A percentile compares a stretch with the other conserved stretches of the same genome.
Evolutionary conservation across 257 asterid species (phyloP).

Genomic region (Solanum infundibuliforme): DNA sequence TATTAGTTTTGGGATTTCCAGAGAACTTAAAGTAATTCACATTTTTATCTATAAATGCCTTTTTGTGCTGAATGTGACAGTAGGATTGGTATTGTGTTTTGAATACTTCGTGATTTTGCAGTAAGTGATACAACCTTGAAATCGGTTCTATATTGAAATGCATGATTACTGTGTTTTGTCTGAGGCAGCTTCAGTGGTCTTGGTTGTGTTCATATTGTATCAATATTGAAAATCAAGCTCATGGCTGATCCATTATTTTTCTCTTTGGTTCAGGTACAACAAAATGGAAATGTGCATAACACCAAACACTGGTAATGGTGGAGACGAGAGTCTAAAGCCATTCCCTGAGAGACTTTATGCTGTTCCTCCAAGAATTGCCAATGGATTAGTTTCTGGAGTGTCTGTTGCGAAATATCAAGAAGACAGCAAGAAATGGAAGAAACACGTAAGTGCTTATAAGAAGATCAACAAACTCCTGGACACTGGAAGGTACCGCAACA

Average conservation of each 20-base stretch:
- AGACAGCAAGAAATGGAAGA: constrained; percentile 79
- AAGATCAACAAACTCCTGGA: constrained; percentile 69
- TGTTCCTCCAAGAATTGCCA: constrained; percentile 78
- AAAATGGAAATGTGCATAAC: constrained; percentile 83
- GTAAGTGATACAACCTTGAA: neutral
- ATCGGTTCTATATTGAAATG: neutral
- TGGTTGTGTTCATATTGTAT: neutral
- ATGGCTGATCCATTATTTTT: neutral
- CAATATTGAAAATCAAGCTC: neutral
- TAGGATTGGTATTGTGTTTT: neutral
- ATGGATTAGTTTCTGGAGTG: constrained; percentile 68
- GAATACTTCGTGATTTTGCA: neutral
- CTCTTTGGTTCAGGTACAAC: constrained; percentile 56
- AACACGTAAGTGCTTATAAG: constrained; percentile 71
- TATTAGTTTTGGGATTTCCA: neutral
- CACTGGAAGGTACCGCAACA: constrained; percentile 90
- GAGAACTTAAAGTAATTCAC: neutral
- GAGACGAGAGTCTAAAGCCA: constrained; percentile 40
- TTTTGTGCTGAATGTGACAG: neutral
- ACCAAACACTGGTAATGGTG: constrained; percentile 24
- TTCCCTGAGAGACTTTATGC: constrained; percentile 83
- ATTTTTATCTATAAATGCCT: neutral
- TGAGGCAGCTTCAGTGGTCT: neutral
- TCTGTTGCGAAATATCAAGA: constrained; percentile 51
- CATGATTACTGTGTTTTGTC: neutral